Evolutionary conservation across 2,329 filamentous ascomycete species (phyloP), one percentile per base, ranked within the genome.

Genomic region (Apiospora aurea): DNA sequence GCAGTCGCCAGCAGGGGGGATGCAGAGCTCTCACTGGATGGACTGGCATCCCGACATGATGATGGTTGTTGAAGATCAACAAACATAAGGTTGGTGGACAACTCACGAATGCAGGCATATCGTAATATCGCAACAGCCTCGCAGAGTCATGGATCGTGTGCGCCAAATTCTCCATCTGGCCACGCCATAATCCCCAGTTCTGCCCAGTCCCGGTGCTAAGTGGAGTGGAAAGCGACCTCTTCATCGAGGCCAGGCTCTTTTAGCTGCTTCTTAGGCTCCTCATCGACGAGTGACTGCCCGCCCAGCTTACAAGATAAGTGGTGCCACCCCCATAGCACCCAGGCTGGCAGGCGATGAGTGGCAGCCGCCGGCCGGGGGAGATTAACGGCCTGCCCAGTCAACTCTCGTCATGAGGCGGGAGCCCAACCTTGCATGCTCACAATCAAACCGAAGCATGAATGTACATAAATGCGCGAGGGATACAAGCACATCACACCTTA

Each of bases 351-450:
- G 34, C n/a, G 57, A 34, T 64, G 57, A 64, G 57, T 64, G 57
- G 57, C 34, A 64, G 34, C 11, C 57, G 57, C 41, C 57, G 57
- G 41, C 57, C 11, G 34, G 57, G 57, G 57, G 57, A 64, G 34
- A 64, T 64, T 64, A 64, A 64, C 18, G 21, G 26, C 34, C n/a
- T 64, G 57, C 18, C 29, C 57, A 41, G 34, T 38, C 29, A 41
- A 64, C 29, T 41, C 34, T 64, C 57, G 34, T 34, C 57, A 41
- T 64, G 57, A 64, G 57, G n/a, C 34, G 57, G 57, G 41, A 64
- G 41, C 57, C 57, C 57, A 64, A 64, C 34, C 57, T 64, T 64
- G 57, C 57, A 64, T 64, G 29, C 57, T 64, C 57, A 64, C 57
- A 64, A 64, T 64, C 57, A 64, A 64, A 24, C 57, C 41, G 57